A percentile compares a stretch with the other conserved stretches of the same genome.
Evolutionary conservation across 2,329 filamentous ascomycete species (phyloP).

Genomic region (Aspergillus terreus): DNA sequence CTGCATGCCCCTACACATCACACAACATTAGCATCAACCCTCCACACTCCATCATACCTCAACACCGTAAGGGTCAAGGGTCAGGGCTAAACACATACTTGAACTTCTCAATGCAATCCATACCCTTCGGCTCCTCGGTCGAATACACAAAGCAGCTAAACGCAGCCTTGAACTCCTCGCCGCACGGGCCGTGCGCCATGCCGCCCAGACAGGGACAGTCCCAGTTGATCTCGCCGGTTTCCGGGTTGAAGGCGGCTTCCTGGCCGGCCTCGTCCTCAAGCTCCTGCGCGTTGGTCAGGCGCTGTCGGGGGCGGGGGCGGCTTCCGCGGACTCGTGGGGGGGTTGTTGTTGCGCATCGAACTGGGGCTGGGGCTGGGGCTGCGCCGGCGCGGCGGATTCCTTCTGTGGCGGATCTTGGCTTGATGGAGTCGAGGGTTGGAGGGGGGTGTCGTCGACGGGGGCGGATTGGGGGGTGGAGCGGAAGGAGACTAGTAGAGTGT

Average conservation of each 20-base stretch:
- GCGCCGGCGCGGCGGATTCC: slow-evolving; percentile 12
- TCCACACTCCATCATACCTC: no score
- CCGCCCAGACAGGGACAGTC: slow-evolving; percentile 96
- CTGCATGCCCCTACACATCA: slow-evolving; percentile 75
- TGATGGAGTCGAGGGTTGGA: slow-evolving; percentile 64
- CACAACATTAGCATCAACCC: no score
- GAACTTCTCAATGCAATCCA: slow-evolving; percentile 97
- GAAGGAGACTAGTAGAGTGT: slow-evolving; percentile 26
- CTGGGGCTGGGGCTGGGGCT: background rate
- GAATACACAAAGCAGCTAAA: slow-evolving; percentile 99
- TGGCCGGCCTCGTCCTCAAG: slow-evolving; percentile 78
- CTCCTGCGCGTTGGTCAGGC: slow-evolving; percentile 45
- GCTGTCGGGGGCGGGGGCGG: slow-evolving; percentile 11
- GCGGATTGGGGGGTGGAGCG: slow-evolving; percentile 23
- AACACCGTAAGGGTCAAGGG: no score
- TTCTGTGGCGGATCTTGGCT: slow-evolving; percentile 47
- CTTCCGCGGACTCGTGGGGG: slow-evolving; percentile 3
- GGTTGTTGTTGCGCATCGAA: slow-evolving; percentile 6
- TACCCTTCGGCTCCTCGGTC: slow-evolving; percentile 90
- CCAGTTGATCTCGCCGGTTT: slow-evolving; percentile 99
- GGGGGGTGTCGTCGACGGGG: slow-evolving; percentile 43
- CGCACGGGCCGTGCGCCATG: slow-evolving; percentile 95
- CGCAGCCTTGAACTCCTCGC: slow-evolving; percentile 88
- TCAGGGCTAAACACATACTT: slow-evolving; percentile 59
- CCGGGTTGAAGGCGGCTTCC: slow-evolving; percentile 93